Evolutionary conservation across 2,329 filamentous ascomycete species (phyloP), one percentile per base, ranked within the genome.

Genomic region (Neofusicoccum sp.): DNA sequence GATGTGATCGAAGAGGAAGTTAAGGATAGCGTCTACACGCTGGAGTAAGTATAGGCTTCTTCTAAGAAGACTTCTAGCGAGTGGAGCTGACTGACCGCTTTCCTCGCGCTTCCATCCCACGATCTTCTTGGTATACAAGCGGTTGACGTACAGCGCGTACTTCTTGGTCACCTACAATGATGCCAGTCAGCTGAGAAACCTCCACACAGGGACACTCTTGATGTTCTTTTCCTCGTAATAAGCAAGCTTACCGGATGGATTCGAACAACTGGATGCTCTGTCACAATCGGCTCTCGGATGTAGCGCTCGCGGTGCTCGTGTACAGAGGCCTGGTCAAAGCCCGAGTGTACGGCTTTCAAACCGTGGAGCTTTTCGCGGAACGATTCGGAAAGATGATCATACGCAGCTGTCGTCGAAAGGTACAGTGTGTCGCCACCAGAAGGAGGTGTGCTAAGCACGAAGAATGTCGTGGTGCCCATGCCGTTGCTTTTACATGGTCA

Each of bases 91-190:
- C 26, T 9, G 28, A 60, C 62, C 62, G 14, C 60, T 62, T 48
- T 62, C 60, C 45, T 65, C 62, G 4, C 63, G 57, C 28, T 65
- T 49, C 28, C 63, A 56, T 14, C 63, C 63, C 6, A 63, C 60
- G 31, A 65, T 65, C 4, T 31, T 54, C 41, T 63, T 63, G 6
- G 63, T 65, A 20, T 63, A 64, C 11, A 62, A 60, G 4, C 61
- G 53, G 36, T 65, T 64, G 26, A 63, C 57, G 31, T 62, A 65
- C 3, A 64, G 59, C 14, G 61, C 59, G 40, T 62, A 61, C 45
- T 63, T 61, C 11, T 62, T 62, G 34, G 63, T 63, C 12, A 62
- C 63, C 53, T 57, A n/a, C 34, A n/a, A 34, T 6, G 6, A 8
- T 33, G 38, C 44, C 28, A 44, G n/a, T 34, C 44, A 11, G n/a